Evolutionary conservation across 108 stramenopile species (phyloP), one percentile per base, ranked within the genome.

Genomic region (Nannochloropsis granulata): DNA sequence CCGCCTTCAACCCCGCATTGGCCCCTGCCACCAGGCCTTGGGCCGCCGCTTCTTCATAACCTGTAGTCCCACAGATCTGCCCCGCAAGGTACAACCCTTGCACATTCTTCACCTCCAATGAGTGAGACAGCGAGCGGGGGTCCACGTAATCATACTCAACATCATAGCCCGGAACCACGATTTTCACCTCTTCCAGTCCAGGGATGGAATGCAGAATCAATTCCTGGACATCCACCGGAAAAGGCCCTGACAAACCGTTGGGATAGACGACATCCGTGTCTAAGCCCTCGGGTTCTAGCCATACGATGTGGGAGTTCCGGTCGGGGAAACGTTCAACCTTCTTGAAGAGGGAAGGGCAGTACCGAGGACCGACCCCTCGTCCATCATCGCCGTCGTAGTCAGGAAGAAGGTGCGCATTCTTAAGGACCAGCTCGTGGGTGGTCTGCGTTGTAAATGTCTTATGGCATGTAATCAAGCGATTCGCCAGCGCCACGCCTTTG

Each of bases 11-110:
- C 78, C 94, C 96, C 13, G 96, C 96, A 89, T 96, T 95, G 44
- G 94, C 93, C 24, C 97, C 97, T 12, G 97, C 97, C 21, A 98
- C 92, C 71, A 98, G 91, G 21, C 96, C 96, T 88, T 97, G 97
- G 12, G 97, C 98, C 0, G 93, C 98, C 12, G 98, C 98, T 88
- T 99, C 98, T 91, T 99, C 98, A 87, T 99, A 99, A 23, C 98
- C 98, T 13, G 98, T 99, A 13, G 98, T 99, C 13, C 98, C 97
- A 88, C 96, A 97, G 84, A 99, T 99, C 90, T 98, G 96, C 12
- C 98, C 98, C 12, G 98, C 98, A 44, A 99, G 91, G 88, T 92
- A 97, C 24, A 99, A 90, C 23, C 97, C 97, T 13, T 82, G 85
- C 56, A 95, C 95, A 44, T 90, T 88, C 90, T 96, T 96, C 8